Conservation (phyloP, 2,329 filamentous ascomycete genomes). For the Ustulina deusta region DNA sequence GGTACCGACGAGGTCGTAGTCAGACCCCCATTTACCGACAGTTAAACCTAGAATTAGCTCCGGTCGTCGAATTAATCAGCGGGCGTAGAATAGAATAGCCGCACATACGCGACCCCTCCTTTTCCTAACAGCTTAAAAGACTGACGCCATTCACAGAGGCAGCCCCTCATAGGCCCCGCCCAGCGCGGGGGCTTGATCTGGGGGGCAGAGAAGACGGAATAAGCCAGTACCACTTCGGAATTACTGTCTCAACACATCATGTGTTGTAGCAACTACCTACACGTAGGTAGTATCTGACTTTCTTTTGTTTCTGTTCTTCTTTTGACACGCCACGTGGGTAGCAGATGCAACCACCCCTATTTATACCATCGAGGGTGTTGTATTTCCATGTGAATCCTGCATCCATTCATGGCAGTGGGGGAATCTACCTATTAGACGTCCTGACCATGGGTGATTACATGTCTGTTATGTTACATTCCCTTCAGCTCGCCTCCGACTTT, state of each 20-base stretch:
- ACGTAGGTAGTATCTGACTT: not conserved
- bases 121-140: not conserved
- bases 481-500: slow-evolving; percentile 33
- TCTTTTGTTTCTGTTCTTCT: not conserved
- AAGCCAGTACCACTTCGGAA: slow-evolving; percentile 6
- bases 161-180: slow-evolving; percentile 36
- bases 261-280: not conserved
- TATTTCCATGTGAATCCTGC: slow-evolving; percentile 2
- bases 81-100: slow-evolving; percentile 13
- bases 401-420: slow-evolving; percentile 17
- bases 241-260: not conserved
- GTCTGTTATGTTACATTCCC: slow-evolving; percentile 41
- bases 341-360: not conserved
- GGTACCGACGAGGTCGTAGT: not conserved
- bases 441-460: slow-evolving; percentile 21
- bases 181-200: slow-evolving; percentile 8
- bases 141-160: slow-evolving; percentile 37
- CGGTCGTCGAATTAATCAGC: slow-evolving; percentile 33
- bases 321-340: not conserved
- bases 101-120: slow-evolving; percentile 18
- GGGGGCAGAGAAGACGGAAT: slow-evolving; percentile 15
- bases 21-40: not conserved
- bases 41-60: not conserved
- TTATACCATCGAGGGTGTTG: not conserved
- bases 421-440: slow-evolving; percentile 36